These are phyloP conservation scores for Leccinum griseonigrum DNA, from an alignment of 1,284 basidiomycete species.

Conservation along the genomic window DNA sequence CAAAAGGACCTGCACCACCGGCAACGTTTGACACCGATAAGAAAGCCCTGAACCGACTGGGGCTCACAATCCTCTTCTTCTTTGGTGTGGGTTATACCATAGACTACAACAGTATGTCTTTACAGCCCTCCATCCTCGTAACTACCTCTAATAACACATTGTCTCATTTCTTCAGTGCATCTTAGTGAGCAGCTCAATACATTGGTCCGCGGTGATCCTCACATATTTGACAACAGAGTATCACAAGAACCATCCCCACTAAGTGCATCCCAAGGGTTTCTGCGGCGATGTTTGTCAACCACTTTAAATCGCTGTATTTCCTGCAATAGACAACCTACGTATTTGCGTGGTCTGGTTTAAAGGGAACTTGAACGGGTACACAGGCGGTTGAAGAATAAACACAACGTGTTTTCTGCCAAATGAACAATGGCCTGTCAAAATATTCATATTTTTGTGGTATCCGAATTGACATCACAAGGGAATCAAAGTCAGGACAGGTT, in stretches of 20 bases:
- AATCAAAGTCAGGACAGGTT: not conserved
- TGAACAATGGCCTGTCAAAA: not conserved
- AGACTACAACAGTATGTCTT: constrained; percentile 84
- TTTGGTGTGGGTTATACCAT: constrained; percentile 87
- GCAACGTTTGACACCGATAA: constrained; percentile 72
- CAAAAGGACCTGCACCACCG: constrained; percentile 72
- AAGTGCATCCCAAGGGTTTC: constrained; percentile 15
- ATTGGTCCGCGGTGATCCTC: constrained; percentile 18
- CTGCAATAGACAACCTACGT: constrained; percentile 22
- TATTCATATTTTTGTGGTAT: not conserved
- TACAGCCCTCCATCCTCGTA: constrained; percentile 1
- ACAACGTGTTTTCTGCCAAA: not conserved
- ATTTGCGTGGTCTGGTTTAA: not conserved
- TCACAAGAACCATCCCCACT: constrained; percentile 87
- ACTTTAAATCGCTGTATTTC: constrained; percentile 22
- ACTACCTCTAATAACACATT: constrained; percentile 3
- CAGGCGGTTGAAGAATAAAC: not conserved
- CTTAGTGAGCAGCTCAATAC: constrained; percentile 54
- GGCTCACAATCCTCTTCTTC: constrained; percentile 70
- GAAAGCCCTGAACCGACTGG: constrained; percentile 79
- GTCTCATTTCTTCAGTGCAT: constrained; percentile 53
- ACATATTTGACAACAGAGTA: constrained; percentile 58
- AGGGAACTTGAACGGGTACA: not conserved
- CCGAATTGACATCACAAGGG: constrained; percentile 3
- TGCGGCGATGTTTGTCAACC: constrained; percentile 5